Evolutionary conservation across 129 eudicot species (phyloP), one percentile per base, ranked within the genome.

Genomic region (Cynara cardunculus): DNA sequence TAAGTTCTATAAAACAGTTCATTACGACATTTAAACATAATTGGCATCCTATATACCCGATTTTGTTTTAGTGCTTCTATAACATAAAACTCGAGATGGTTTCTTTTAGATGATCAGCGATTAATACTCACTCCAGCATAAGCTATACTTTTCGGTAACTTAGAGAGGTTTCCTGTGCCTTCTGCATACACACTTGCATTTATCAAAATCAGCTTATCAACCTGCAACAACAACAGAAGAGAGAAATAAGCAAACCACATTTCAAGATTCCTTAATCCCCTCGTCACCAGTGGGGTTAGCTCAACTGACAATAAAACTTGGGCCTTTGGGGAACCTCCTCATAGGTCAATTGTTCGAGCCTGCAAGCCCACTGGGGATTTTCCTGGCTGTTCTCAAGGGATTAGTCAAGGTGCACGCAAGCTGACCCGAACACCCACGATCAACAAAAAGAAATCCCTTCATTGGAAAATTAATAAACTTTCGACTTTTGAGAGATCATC

Each of bases 151-250:
- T 80, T 84, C 69, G 99, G 99, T 80, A 94, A 84, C 75, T 78
- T 89, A 41, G 96, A 86, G 61, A 92, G 90, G 72, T 87, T 84
- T 32, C 97, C 94, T 0, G 94, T 92, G 68, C 99, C 99, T 85
- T 95, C 89, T 69, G 97, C 88, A 73, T 95, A 95, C 69, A 95
- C 99, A 87, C 97, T 92, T 84, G 96, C 99, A 88, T 90, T 93
- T 62, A 92, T 90, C 81, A 95, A 82, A 82, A 95, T 75, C 87
- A 95, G 83, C 87, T 90, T 92, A 77, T 93, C 92, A 69, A 94
- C 99, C 99, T 92, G 91, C 74, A 59, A 81, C 25, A 74, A 81
- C 22, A 74, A 39, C 59, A 64, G 1, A 35, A 71, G 53, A 28
- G 22, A 28, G 2, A 76, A 72, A 66, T 7, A 74, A 74, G 62